Percentiles rank a stretch among this genome's conserved stretches.
Evolutionary conservation across 768 basidiomycete genomes (phyloP).

Genomic region (Pleurotus tuber-regium): DNA sequence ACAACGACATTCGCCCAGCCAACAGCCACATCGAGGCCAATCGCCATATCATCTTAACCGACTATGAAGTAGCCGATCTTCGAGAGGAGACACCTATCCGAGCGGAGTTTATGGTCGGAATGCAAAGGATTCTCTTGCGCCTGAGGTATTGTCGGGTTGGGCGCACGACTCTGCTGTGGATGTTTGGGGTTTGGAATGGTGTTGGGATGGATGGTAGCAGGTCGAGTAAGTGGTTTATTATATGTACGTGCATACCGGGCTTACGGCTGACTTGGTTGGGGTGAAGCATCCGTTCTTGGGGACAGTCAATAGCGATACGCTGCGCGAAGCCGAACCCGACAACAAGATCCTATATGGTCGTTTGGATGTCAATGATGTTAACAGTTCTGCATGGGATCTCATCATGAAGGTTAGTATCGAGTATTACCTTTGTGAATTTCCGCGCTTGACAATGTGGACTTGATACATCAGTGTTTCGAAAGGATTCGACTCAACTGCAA

Average conservation of each 20-base stretch:
- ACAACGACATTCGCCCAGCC: slow-evolving; percentile 43
- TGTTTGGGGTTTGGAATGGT: slow-evolving; percentile 60
- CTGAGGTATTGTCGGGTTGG: slow-evolving; percentile 58
- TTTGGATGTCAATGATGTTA: slow-evolving; percentile 24
- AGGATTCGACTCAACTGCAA: slow-evolving; percentile 44
- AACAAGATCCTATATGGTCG: slow-evolving; percentile 29
- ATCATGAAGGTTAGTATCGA: slow-evolving; percentile 36
- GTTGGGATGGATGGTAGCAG: slow-evolving; percentile 48
- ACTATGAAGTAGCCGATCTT: slow-evolving; percentile 37
- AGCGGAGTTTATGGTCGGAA: slow-evolving; percentile 6
- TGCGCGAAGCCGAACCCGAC: slow-evolving; percentile 27
- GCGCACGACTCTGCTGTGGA: slow-evolving; percentile 49
- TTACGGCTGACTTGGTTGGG: neutral
- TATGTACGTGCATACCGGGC: neutral
- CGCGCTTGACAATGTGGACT: slow-evolving; percentile 6
- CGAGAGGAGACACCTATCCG: slow-evolving; percentile 12
- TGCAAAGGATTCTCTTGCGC: slow-evolving; percentile 38
- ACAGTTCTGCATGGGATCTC: slow-evolving; percentile 36
- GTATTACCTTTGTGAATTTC: neutral
- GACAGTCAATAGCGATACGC: slow-evolving; percentile 15
- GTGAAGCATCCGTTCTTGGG: slow-evolving; percentile 40
- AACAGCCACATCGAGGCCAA: slow-evolving; percentile 39
- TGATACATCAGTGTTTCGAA: slow-evolving; percentile 47
- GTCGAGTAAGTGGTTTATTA: slow-evolving; percentile 31
- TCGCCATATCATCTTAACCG: slow-evolving; percentile 46